Conservation (phyloP, 2,329 filamentous ascomycete genomes). For the Paramyrothecium roridum region DNA sequence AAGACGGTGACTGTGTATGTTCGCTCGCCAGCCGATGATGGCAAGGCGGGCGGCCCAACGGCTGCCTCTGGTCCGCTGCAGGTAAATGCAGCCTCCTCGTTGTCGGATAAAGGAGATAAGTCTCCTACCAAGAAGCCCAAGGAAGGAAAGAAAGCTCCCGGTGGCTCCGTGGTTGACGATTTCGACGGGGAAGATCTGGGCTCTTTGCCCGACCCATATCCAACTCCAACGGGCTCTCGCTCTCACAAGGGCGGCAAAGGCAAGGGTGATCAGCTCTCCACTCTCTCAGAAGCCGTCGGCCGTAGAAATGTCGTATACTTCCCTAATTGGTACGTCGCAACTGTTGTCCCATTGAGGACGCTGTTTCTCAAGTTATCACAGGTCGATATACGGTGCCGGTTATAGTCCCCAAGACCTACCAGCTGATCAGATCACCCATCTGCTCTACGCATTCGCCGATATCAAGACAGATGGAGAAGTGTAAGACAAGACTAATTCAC, state of each 20-base stretch:
- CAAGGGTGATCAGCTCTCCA: neutral
- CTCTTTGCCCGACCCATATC: neutral
- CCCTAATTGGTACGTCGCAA: conserved; percentile 46
- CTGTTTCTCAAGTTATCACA: conserved; percentile 37
- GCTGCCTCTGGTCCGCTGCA: neutral
- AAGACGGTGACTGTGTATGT: neutral
- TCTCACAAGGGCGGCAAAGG: neutral
- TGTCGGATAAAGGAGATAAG: neutral
- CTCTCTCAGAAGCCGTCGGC: neutral
- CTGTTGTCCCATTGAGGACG: neutral
- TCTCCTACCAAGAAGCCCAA: neutral
- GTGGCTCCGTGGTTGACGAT: too few relatives aligned
- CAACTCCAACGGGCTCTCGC: neutral
- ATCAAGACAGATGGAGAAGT: conserved; percentile 44
- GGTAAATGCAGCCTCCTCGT: neutral
- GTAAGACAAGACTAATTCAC: conserved; percentile 24
- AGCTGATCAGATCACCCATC: conserved; percentile 66
- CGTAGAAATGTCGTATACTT: conserved; percentile 48
- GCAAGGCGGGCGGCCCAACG: neutral
- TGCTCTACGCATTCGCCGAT: conserved; percentile 60
- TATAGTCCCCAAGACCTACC: conserved; percentile 70
- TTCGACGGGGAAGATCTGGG: too few relatives aligned
- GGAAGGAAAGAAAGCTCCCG: neutral
- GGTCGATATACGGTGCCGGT: conserved; percentile 66
- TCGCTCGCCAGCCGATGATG: neutral